phyloP scores from a whole-genome alignment of 345 rosid genomes.

The Xanthoceras sorbifolium region DNA sequence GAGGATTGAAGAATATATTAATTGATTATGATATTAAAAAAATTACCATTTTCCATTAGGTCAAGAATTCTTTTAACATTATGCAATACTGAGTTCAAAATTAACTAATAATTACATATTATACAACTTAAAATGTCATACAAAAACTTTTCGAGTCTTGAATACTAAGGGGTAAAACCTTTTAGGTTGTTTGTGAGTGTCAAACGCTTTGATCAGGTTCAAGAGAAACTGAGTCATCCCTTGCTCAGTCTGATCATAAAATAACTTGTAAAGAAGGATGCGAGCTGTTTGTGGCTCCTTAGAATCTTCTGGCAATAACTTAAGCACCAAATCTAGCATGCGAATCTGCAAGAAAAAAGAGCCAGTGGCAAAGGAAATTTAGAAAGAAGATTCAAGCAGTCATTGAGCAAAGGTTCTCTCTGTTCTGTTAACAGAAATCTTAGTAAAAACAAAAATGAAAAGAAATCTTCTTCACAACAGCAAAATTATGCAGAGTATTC shows the following conservation, averaged over 20 bases:
- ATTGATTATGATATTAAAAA: too few relatives aligned
- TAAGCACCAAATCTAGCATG: slow-evolving; percentile 74
- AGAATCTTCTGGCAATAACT: slow-evolving; percentile 68
- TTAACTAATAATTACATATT: neutral
- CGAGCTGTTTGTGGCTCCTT: slow-evolving; percentile 89
- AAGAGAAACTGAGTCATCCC: slow-evolving; percentile 92
- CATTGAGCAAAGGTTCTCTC: neutral
- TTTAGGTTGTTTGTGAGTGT: slow-evolving; percentile 81
- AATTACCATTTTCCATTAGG: too few relatives aligned
- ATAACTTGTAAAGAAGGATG: slow-evolving; percentile 87
- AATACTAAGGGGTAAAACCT: slow-evolving; percentile 49
- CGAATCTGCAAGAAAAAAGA: slow-evolving; percentile 57
- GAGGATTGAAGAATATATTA: too few relatives aligned
- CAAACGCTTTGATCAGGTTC: slow-evolving; percentile 71
- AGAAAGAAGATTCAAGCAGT: neutral
- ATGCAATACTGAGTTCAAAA: neutral
- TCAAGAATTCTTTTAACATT: neutral
- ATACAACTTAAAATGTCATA: neutral
- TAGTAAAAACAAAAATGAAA: neutral
- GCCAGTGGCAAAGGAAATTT: neutral
- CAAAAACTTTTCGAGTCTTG: neutral
- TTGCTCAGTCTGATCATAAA: slow-evolving; percentile 94
- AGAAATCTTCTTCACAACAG: neutral
- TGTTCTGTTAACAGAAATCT: neutral
- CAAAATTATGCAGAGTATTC: neutral